Conservation (phyloP, 192 early-diverging fungal species). For the Phlyctochytrium arcticum region DNA sequence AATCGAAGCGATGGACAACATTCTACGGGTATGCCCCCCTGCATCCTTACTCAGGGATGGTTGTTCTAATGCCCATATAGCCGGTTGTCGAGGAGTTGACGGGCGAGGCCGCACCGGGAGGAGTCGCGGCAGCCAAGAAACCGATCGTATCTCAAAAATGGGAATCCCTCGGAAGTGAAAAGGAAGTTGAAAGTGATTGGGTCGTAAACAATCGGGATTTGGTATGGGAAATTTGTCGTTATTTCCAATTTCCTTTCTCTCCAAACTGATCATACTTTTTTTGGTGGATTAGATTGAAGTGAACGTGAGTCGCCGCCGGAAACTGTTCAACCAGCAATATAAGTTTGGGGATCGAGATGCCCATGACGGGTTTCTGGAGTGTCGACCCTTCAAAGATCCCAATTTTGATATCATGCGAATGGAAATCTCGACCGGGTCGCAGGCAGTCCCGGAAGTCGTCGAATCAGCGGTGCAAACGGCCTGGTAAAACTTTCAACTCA, state of each 20-base stretch:
- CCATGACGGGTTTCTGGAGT: constrained; percentile 44
- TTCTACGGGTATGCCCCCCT: constrained; percentile 30
- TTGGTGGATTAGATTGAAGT: constrained; percentile 28
- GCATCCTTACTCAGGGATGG: constrained; percentile 2
- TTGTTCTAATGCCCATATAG: background rate
- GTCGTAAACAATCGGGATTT: constrained; percentile 39
- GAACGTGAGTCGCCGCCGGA: constrained; percentile 38
- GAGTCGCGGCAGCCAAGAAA: constrained; percentile 24
- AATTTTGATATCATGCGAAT: constrained; percentile 46
- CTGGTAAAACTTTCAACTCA: constrained; percentile 28
- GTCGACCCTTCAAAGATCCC: constrained; percentile 48
- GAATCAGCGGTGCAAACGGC: constrained; percentile 40
- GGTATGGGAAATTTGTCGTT: constrained; percentile 22
- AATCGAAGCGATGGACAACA: constrained; percentile 36
- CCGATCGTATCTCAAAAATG: constrained; percentile 36
- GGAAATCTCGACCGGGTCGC: constrained; percentile 42
- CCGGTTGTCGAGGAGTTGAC: constrained; percentile 17
- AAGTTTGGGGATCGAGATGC: constrained; percentile 54
- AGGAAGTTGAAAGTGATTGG: constrained; percentile 54
- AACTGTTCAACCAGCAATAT: constrained; percentile 44
- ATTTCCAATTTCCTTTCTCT: background rate
- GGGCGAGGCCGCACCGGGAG: constrained; percentile 13
- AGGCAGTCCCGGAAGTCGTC: constrained; percentile 46
- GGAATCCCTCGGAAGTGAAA: constrained; percentile 58
- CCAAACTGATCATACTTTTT: background rate